Percentiles rank a stretch among this genome's conserved stretches.
phyloP scores from a whole-genome alignment of 208 protist species.

The Trypanosoma cruzi region DNA sequence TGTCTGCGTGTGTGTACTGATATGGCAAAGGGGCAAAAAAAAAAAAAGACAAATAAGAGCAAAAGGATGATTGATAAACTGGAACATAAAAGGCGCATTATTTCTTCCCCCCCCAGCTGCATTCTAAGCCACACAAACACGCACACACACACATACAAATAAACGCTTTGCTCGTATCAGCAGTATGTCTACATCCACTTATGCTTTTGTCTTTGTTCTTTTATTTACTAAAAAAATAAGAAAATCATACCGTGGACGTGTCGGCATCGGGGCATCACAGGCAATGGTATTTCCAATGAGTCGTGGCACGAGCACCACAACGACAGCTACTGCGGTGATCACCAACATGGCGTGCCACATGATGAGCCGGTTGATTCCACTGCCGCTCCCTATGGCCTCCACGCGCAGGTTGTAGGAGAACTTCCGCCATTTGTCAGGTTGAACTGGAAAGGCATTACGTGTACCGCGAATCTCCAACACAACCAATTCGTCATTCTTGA shows the following conservation, averaged over 20 bases:
- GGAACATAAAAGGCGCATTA: no score
- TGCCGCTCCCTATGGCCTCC: constrained; percentile 2
- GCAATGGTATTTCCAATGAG: constrained; percentile 3
- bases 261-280: constrained; percentile 3
- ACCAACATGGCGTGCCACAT: neutral
- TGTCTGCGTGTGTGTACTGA: no score
- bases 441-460: constrained; percentile 14
- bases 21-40: no score
- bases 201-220: neutral
- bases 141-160: no score
- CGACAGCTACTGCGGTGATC: neutral
- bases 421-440: constrained; percentile 14
- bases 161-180: no score
- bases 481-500: constrained; percentile 1
- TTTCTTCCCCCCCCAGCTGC: no score
- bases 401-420: constrained; percentile 27
- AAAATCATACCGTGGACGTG: constrained; percentile 17
- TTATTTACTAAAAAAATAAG: constrained; percentile 19
- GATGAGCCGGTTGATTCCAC: neutral
- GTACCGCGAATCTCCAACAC: constrained; percentile 19
- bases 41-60: no score
- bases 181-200: neutral
- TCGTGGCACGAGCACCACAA: neutral
- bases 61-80: no score
- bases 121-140: no score